phyloP scores from a whole-genome alignment of 257 asterid genomes.

The Cruciata laevipes region DNA sequence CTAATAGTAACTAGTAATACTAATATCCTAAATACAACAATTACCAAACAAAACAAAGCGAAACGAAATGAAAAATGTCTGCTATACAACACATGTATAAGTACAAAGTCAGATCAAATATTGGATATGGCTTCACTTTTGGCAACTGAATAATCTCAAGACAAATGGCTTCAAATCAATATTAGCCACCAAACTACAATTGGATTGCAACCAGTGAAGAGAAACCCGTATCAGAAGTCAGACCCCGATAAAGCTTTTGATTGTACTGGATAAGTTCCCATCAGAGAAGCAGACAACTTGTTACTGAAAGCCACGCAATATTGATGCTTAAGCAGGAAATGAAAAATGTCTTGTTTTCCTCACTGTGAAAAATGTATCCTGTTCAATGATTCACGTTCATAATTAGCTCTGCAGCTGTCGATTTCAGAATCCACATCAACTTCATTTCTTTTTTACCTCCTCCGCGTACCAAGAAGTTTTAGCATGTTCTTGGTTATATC shows the following conservation, averaged over 20 bases:
- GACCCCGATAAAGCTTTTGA: neutral
- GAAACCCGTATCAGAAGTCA: neutral
- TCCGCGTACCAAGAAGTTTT: constrained; percentile 66
- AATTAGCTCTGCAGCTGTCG: neutral
- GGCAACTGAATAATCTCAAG: neutral
- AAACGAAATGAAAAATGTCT: neutral
- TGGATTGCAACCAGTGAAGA: neutral
- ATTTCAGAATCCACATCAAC: neutral
- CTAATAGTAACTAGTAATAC: neutral
- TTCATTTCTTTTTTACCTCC: constrained; percentile 48
- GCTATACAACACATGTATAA: neutral
- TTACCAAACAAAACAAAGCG: neutral
- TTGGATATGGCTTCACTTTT: neutral
- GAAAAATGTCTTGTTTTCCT: neutral
- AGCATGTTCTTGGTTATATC: constrained; percentile 91
- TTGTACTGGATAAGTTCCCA: neutral
- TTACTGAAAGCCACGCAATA: neutral
- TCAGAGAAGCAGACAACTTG: neutral
- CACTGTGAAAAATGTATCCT: neutral
- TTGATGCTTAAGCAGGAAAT: neutral
- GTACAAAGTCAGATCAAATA: neutral
- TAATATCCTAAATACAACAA: too few relatives aligned
- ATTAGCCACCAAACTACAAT: neutral
- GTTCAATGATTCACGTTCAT: neutral
- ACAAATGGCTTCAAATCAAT: neutral